phyloP scores from a whole-genome alignment of 2,329 filamentous ascomycete species.

The Bipolaris gigantea region DNA sequence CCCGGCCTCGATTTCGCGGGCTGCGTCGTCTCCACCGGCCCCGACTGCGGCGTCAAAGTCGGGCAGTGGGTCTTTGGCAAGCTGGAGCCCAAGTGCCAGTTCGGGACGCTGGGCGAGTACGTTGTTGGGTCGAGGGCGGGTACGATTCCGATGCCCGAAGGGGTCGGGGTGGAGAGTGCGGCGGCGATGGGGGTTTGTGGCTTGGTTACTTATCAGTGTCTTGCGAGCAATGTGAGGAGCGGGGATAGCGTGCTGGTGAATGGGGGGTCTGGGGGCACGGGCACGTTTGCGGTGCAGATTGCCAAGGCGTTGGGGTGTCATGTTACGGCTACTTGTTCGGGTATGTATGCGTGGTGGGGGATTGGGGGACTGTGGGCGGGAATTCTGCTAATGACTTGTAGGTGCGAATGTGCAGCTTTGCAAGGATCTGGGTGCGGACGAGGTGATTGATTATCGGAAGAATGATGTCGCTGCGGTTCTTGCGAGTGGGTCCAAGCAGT shows the following conservation, averaged over 20 bases:
- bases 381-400: constrained; percentile 10
- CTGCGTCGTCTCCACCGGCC: constrained; percentile 9
- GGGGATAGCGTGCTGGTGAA: constrained; percentile 62
- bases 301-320: constrained; percentile 61
- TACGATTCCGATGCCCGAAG: constrained; percentile 21
- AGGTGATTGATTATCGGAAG: constrained; percentile 61
- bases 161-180: constrained; percentile 14
- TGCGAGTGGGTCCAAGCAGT: constrained; percentile 50
- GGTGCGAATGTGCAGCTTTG: constrained; percentile 58
- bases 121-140: constrained; percentile 22
- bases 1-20: constrained; percentile 29
- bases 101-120: constrained; percentile 26
- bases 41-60: constrained; percentile 8
- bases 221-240: constrained; percentile 24
- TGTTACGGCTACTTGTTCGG: constrained; percentile 62
- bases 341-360: constrained; percentile 2
- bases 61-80: constrained; percentile 29
- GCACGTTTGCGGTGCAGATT: constrained; percentile 63
- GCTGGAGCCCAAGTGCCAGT: constrained; percentile 27
- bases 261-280: constrained; percentile 63
- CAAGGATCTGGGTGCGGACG: constrained; percentile 61
- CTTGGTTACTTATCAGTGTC: constrained; percentile 26
- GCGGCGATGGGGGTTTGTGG: constrained; percentile 27
- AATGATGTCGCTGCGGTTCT: constrained; percentile 52
- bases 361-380: too few relatives aligned